phyloP scores from a whole-genome alignment of 805 yeast genomes.

The Starmerella potacharoeniae region DNA sequence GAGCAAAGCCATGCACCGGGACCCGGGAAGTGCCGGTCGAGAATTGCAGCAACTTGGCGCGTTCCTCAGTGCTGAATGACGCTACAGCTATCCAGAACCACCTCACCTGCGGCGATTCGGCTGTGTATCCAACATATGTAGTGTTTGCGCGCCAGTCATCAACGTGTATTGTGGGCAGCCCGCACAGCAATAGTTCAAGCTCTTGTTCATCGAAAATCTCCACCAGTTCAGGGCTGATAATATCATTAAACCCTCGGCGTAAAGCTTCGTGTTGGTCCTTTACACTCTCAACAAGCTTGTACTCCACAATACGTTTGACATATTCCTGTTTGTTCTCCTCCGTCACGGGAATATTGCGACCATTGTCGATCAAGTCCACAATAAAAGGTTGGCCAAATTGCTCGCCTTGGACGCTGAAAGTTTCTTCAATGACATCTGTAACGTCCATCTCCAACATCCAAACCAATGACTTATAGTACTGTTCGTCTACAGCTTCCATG shows the following conservation, averaged over 20 bases:
- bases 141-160: constrained; percentile 92
- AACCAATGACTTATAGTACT: constrained; percentile 77
- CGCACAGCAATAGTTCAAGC: constrained; percentile 80
- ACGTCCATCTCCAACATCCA: constrained; percentile 98
- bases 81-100: constrained; percentile 98
- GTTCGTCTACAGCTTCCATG: constrained; percentile 86
- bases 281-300: constrained; percentile 70
- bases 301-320: constrained; percentile 76
- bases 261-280: constrained; percentile 79
- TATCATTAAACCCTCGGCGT: constrained; percentile 73
- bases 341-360: constrained; percentile 73
- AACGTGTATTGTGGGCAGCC: constrained; percentile 91
- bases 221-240: constrained; percentile 72
- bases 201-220: constrained; percentile 92
- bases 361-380: constrained; percentile 31
- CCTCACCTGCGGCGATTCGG: constrained; percentile 74
- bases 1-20: constrained; percentile 87
- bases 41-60: constrained; percentile 88
- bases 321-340: constrained; percentile 86
- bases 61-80: constrained; percentile 84
- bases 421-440: constrained; percentile 88
- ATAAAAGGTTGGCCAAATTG: constrained; percentile 39
- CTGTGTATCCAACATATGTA: constrained; percentile 62
- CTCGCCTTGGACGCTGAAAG: constrained; percentile 84
- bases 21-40: constrained; percentile 96